A percentile compares a stretch with the other conserved stretches of the same genome.
phyloP scores from a whole-genome alignment of 2,329 filamentous ascomycete species.

The Eutypella sp. region DNA sequence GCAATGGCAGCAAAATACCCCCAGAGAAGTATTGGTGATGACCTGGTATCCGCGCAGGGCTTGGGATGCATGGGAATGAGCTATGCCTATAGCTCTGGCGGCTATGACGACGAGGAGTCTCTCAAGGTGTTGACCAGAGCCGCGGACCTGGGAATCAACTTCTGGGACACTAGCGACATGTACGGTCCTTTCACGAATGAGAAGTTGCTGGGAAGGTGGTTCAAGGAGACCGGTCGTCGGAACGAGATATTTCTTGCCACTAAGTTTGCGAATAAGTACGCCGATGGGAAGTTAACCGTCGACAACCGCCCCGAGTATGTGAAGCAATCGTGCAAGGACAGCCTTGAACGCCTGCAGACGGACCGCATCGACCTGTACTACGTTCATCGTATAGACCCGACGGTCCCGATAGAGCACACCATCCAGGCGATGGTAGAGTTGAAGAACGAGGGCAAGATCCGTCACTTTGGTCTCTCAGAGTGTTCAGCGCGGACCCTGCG shows the following conservation, averaged over 20 bases:
- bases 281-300: background rate
- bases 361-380: background rate
- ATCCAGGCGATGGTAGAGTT: background rate
- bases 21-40: constrained; percentile 35
- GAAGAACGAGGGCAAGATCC: background rate
- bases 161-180: constrained; percentile 28
- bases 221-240: constrained; percentile 37
- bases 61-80: constrained; percentile 43
- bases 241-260: constrained; percentile 46
- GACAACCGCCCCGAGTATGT: background rate
- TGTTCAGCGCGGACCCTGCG: background rate
- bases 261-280: constrained; percentile 37
- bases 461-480: background rate
- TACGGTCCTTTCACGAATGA: constrained; percentile 36
- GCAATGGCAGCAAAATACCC: constrained; percentile 26
- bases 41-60: constrained; percentile 37
- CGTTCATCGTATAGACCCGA: background rate
- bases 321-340: background rate
- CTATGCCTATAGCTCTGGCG: constrained; percentile 27
- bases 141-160: constrained; percentile 20
- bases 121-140: constrained; percentile 19
- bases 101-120: constrained; percentile 22
- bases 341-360: background rate
- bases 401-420: background rate
- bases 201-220: constrained; percentile 38